Percentiles rank a stretch among this genome's conserved stretches.
Evolutionary conservation across 164 flowering plant species (phyloP).

Genomic region (Vitis rotundifolia): DNA sequence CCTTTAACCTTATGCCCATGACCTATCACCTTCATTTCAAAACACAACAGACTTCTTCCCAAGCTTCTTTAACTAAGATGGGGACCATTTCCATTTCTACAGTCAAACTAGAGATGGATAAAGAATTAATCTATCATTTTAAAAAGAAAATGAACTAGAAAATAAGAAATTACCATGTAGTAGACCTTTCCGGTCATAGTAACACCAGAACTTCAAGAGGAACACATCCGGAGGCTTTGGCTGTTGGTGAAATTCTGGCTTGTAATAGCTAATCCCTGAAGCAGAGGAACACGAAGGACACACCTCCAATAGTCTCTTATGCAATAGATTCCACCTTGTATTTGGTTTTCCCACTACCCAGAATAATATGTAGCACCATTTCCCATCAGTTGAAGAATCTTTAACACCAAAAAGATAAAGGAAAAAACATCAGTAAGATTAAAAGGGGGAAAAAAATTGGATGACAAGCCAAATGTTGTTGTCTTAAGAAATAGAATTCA

Average conservation of each 20-base stretch:
- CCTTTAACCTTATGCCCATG: too few relatives aligned
- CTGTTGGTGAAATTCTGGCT: slow-evolving; percentile 23
- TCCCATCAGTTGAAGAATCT: slow-evolving; percentile 11
- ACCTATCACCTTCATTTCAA: too few relatives aligned
- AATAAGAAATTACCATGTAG: slow-evolving; percentile 41
- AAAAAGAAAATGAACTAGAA: neutral
- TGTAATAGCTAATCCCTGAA: slow-evolving; percentile 35
- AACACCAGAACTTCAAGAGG: slow-evolving; percentile 58
- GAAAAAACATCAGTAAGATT: neutral
- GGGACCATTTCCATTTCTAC: too few relatives aligned
- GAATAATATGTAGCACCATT: slow-evolving; percentile 3
- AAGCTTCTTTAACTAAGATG: too few relatives aligned
- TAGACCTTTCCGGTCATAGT: slow-evolving; percentile 44
- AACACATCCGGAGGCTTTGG: slow-evolving; percentile 51
- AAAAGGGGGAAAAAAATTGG: neutral
- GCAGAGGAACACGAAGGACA: slow-evolving; percentile 22
- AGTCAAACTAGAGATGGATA: too few relatives aligned
- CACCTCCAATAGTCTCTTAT: neutral
- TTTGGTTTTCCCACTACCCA: neutral
- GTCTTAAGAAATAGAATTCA: too few relatives aligned
- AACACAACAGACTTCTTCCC: too few relatives aligned
- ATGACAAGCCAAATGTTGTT: neutral
- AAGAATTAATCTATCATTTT: too few relatives aligned
- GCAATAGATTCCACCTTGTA: neutral
- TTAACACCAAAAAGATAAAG: neutral